A percentile compares a stretch with the other conserved stretches of the same genome.
Conservation (phyloP, 2,329 filamentous ascomycete genomes). For the Neofusicoccum laricinum region DNA sequence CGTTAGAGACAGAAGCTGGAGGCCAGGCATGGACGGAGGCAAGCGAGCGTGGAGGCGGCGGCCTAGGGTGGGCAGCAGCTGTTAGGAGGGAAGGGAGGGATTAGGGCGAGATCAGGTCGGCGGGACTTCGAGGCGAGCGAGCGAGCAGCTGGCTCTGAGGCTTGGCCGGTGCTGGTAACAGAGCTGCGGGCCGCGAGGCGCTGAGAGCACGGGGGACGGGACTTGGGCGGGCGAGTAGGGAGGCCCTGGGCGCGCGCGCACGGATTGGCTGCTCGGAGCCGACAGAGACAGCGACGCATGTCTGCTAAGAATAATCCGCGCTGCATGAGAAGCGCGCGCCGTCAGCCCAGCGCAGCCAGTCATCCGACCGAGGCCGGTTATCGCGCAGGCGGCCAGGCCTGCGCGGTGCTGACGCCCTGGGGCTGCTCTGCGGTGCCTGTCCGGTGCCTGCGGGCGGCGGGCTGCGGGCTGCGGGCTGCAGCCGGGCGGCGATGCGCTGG, state of each 20-base stretch:
- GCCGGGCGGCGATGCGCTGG: not conserved
- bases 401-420: not conserved
- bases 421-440: not conserved
- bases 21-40: slow-evolving; percentile 8
- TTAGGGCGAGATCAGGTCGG: slow-evolving; percentile 9
- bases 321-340: slow-evolving; percentile 7
- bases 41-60: slow-evolving; percentile 13
- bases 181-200: slow-evolving; percentile 3
- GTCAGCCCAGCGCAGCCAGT: slow-evolving; percentile 9
- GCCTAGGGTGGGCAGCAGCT: not conserved
- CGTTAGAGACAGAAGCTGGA: slow-evolving; percentile 15
- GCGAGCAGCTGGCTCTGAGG: not conserved
- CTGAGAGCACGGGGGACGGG: slow-evolving; percentile 2
- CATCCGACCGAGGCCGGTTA: slow-evolving; percentile 11
- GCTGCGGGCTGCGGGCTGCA: not conserved
- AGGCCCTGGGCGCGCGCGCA: slow-evolving; percentile 4
- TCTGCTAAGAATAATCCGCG: slow-evolving; percentile 13
- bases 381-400: not conserved
- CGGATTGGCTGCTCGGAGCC: slow-evolving; percentile 9
- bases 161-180: not conserved
- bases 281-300: slow-evolving; percentile 9
- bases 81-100: slow-evolving; percentile 12
- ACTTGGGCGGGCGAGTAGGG: not conserved
- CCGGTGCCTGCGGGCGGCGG: not conserved
- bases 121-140: not conserved